Evolutionary conservation across 1,284 basidiomycete species (phyloP).

Genomic region (Sporisorium scitamineum): DNA sequence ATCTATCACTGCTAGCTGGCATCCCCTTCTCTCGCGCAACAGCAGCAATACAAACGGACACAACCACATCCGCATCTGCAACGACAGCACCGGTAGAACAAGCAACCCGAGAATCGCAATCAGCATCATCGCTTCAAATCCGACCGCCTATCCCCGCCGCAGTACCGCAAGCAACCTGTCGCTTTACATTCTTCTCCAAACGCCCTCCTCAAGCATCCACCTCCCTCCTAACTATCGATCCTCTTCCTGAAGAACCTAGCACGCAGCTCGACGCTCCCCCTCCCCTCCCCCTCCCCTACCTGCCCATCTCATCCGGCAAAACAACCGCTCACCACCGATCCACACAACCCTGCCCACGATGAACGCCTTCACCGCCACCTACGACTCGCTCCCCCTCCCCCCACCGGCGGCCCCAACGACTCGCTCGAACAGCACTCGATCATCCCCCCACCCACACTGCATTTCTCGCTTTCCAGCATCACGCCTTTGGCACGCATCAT

Average conservation of each 20-base stretch:
- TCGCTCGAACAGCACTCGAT: slow-evolving; percentile 22
- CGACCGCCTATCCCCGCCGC: slow-evolving; percentile 9
- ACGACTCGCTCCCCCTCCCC: neutral
- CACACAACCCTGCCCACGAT: slow-evolving; percentile 10
- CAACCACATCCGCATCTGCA: neutral
- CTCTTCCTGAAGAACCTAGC: neutral
- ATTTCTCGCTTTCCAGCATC: slow-evolving; percentile 17
- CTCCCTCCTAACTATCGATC: neutral
- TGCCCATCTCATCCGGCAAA: neutral
- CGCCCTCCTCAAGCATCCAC: neutral
- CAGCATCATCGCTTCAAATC: slow-evolving; percentile 25
- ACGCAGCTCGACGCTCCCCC: neutral
- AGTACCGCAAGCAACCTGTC: slow-evolving; percentile 12
- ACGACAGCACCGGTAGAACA: too few relatives aligned
- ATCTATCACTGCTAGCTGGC: neutral
- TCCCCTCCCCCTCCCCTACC: neutral
- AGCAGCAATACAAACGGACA: neutral
- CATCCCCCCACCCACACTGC: slow-evolving; percentile 35
- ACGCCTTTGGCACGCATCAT: slow-evolving; percentile 31
- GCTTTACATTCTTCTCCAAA: slow-evolving; percentile 34
- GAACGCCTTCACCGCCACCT: slow-evolving; percentile 12
- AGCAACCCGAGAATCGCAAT: neutral
- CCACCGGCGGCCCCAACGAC: too few relatives aligned
- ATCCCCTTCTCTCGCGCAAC: neutral
- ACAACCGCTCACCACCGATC: neutral